Evolutionary conservation across 1,284 basidiomycete genomes (phyloP).

Genomic region (Cutaneotrichosporon cutaneum): DNA sequence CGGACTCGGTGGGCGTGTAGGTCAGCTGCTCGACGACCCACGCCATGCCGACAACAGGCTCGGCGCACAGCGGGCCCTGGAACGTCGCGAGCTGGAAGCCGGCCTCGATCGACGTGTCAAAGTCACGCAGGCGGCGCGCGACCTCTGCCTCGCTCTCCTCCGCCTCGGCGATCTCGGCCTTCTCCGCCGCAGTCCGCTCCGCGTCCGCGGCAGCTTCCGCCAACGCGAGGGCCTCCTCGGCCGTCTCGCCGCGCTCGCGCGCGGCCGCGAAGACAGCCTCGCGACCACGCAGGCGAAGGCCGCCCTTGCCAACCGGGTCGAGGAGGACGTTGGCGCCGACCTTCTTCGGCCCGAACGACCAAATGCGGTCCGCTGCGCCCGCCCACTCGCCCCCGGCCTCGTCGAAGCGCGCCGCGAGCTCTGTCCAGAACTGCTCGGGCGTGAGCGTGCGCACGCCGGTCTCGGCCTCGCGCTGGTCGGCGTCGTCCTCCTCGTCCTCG

Average conservation of each 20-base stretch:
- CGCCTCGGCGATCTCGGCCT: constrained; percentile 27
- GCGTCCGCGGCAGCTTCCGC: constrained; percentile 33
- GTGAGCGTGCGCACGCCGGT: constrained; percentile 59
- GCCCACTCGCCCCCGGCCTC: constrained; percentile 79
- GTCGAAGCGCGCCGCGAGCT: constrained; percentile 65
- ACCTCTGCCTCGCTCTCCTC: constrained; percentile 32
- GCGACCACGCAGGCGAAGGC: constrained; percentile 37
- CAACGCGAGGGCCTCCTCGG: constrained; percentile 44
- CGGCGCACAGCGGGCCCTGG: constrained; percentile 91
- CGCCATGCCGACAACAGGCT: constrained; percentile 90
- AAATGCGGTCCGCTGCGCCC: constrained; percentile 69
- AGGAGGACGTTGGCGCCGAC: constrained; percentile 85
- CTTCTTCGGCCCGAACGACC: constrained; percentile 87
- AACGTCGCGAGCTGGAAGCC: constrained; percentile 94
- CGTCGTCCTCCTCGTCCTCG: constrained; percentile 35
- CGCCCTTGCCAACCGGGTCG: constrained; percentile 57
- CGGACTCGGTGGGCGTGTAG: constrained; percentile 57
- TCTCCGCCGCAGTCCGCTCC: constrained; percentile 22
- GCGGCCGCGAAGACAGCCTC: constrained; percentile 46
- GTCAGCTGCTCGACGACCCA: constrained; percentile 80
- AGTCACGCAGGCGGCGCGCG: constrained; percentile 58
- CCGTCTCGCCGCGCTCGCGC: constrained; percentile 43
- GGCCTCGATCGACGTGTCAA: constrained; percentile 80
- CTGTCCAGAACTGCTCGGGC: constrained; percentile 77
- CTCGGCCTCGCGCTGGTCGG: constrained; percentile 49